A percentile compares a stretch with the other conserved stretches of the same genome.
Evolutionary conservation across 192 early-diverging fungal species (phyloP).

Genomic region (Coemansia umbellata): DNA sequence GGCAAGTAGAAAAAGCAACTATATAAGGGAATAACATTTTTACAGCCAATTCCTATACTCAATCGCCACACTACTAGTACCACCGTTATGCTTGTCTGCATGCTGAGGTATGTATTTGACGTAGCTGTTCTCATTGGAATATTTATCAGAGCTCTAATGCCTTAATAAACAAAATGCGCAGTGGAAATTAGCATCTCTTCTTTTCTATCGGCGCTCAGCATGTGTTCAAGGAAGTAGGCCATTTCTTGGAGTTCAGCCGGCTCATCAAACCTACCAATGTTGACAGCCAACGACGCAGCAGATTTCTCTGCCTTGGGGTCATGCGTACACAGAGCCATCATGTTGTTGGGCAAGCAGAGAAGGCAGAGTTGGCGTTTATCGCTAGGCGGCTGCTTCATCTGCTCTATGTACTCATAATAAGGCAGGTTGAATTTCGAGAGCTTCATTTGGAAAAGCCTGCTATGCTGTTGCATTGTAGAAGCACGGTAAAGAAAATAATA

Average conservation of each 20-base stretch:
- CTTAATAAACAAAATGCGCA: not conserved
- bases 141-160: constrained; percentile 57
- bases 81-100: constrained; percentile 28
- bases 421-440: constrained; percentile 4
- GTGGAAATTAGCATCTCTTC: too few relatives aligned
- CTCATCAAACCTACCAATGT: constrained; percentile 59
- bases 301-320: constrained; percentile 52
- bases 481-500: too few relatives aligned
- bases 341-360: constrained; percentile 54
- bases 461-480: not conserved
- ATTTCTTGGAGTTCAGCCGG: constrained; percentile 58
- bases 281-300: constrained; percentile 56
- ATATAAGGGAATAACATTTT: too few relatives aligned
- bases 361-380: constrained; percentile 59
- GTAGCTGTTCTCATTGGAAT: constrained; percentile 66
- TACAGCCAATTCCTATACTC: too few relatives aligned
- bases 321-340: constrained; percentile 57
- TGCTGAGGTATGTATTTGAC: constrained; percentile 19
- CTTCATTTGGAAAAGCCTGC: not conserved
- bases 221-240: constrained; percentile 69
- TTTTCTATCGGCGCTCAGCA: too few relatives aligned
- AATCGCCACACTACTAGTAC: constrained; percentile 5
- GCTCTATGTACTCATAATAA: constrained; percentile 14
- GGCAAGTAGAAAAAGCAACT: constrained; percentile 9
- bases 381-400: constrained; percentile 49